Evolutionary conservation across 306 rosid species (phyloP).

Genomic region (Arachis stenosperma): DNA sequence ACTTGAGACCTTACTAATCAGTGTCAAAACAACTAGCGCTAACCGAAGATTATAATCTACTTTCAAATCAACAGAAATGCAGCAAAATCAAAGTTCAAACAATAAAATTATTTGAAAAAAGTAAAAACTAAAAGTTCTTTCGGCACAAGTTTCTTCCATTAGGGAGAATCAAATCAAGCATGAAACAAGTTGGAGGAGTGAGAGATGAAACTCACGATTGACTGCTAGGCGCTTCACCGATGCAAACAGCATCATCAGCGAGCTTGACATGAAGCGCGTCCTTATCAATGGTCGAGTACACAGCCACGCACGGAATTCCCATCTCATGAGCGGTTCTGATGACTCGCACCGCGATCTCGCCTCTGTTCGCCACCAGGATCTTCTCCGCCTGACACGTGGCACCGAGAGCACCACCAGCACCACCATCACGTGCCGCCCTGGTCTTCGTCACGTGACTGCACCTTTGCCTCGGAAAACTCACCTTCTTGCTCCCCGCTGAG

Average conservation of each 20-base stretch:
- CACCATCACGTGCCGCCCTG: conserved; percentile 19
- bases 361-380: conserved; percentile 81
- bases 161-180: too few species aligned
- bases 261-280: conserved; percentile 93
- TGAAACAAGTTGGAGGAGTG: neutral
- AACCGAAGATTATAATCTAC: too few species aligned
- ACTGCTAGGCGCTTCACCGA: conserved; percentile 80
- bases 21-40: too few species aligned
- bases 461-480: conserved; percentile 59
- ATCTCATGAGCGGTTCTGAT: conserved; percentile 86
- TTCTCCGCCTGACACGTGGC: conserved; percentile 62
- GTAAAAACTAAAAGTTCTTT: too few species aligned
- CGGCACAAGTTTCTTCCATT: too few species aligned
- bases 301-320: conserved; percentile 98
- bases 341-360: conserved; percentile 82
- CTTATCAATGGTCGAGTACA: conserved; percentile 80
- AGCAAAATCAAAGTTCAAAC: too few species aligned
- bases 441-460: neutral
- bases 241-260: conserved; percentile 94
- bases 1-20: too few species aligned
- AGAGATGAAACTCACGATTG: conserved; percentile 54
- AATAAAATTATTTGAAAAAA: too few species aligned
- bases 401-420: conserved; percentile 49
- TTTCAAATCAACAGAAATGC: too few species aligned
- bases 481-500: conserved; percentile 52